Percentiles rank a stretch among this genome's conserved stretches.
These are phyloP conservation scores for Flaveria bidentis DNA, from an alignment of 129 eudicot species.

Conservation along the genomic window DNA sequence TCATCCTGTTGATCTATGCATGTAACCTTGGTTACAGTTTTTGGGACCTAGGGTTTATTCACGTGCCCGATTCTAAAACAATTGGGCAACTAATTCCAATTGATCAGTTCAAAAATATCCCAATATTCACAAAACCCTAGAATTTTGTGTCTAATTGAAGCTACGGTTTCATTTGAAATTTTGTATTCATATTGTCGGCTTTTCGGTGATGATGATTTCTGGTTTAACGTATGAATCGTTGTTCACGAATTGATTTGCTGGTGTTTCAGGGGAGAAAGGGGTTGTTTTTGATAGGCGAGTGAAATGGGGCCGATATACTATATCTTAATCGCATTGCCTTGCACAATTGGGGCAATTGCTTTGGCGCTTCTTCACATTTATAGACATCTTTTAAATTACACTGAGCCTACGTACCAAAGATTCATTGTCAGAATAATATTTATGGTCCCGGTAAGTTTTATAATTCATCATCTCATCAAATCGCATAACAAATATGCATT, in stretches of 20 bases:
- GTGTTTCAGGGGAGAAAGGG: conserved; percentile 25
- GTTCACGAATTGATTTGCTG: not conserved
- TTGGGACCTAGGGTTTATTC: conserved; percentile 26
- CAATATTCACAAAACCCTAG: no score
- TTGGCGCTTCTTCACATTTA: conserved; percentile 79
- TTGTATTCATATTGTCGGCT: no score
- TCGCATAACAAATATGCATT: not conserved
- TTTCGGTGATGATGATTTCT: not conserved
- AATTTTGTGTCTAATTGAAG: no score
- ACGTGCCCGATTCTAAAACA: not conserved
- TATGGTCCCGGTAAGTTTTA: conserved; percentile 90
- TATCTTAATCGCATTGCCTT: conserved; percentile 71
- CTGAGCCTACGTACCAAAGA: conserved; percentile 93
- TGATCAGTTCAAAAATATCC: no score
- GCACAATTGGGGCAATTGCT: conserved; percentile 80
- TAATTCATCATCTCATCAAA: not conserved
- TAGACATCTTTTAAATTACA: conserved; percentile 84
- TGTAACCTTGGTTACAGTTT: not conserved
- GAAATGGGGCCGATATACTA: conserved; percentile 71
- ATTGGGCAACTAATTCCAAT: conserved; percentile 19
- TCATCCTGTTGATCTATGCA: conserved; percentile 1
- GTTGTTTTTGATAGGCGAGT: conserved; percentile 14
- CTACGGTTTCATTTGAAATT: no score
- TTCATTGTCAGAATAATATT: conserved; percentile 89
- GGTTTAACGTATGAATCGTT: not conserved